Evolutionary conservation across 106 monocot species (phyloP), one percentile per base, ranked within the genome.

Genomic region (Dioscorea dumetorum): DNA sequence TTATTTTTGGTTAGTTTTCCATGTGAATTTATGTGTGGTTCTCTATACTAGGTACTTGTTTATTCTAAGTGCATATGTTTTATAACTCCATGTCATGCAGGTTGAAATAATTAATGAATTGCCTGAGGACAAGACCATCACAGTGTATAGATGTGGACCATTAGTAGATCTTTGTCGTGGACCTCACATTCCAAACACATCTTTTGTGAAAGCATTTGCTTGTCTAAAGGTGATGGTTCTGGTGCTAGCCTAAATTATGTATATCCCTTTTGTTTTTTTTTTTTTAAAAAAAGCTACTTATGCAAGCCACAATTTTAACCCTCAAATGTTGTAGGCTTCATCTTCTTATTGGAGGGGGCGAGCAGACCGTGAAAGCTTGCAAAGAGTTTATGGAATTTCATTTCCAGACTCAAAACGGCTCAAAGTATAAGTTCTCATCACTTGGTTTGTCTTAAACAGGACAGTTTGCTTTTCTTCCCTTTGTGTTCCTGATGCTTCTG

Each of bases 321-420:
- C 33, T 49, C 16, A 48, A 49, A 16, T 21, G 6, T 32, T 66
- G 57, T 32, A 99, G 97, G 93, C 99, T n/a, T 99, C 99, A 60
- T 93, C 99, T 60, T 99, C 99, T 1, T 99, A 99, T 79, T 99
- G 99, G 99, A 83, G 99, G 70, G 99, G 99, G 32, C 87, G 84
- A 69, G 50, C 99, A 59, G 99, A 99, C 41, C 84, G 93, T 34
- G 99, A 99, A 73, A 99, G 99, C 72, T 73, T 99, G 57, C 99
- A 99, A 67, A 93, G 99, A 77, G 93, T 99, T 68, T 99, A 99
- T 90, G 99, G 99, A 34, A 90, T 99, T 68, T 99, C 99, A 34
- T 99, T 83, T 78, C 89, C 90, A 68, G 99, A 99, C 77, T 67
- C 80, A 67, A 93, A 93, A 67, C 84, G 84, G 60, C 99, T 99